A percentile compares a stretch with the other conserved stretches of the same genome.
Conservation (phyloP, 768 basidiomycete genomes). For the Phaeotremella skinneri region DNA sequence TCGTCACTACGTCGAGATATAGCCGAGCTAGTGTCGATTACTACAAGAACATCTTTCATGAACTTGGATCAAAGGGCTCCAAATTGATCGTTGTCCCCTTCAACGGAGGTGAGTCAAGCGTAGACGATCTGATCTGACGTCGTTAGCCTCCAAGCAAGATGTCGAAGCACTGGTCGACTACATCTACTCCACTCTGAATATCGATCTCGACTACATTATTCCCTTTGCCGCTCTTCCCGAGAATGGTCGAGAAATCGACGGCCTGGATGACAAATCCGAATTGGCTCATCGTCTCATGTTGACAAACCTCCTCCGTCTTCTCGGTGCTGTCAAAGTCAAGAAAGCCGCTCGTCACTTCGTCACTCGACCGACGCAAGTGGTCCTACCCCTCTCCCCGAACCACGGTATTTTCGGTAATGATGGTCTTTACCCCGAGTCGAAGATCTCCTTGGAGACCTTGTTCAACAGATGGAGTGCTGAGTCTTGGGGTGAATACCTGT, state of each 20-base stretch:
- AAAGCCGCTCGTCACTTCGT: constrained; percentile 95
- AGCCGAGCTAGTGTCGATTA: constrained; percentile 88
- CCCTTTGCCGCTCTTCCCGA: constrained; percentile 98
- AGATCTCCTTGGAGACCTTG: constrained; percentile 94
- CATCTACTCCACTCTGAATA: constrained; percentile 88
- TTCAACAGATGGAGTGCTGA: constrained; percentile 98
- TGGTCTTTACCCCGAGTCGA: constrained; percentile 95
- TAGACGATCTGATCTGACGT: constrained; percentile 8
- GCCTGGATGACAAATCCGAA: constrained; percentile 94
- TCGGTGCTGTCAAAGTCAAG: constrained; percentile 96
- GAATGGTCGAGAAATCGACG: constrained; percentile 97
- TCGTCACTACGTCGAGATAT: constrained; percentile 97
- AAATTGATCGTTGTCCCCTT: constrained; percentile 96
- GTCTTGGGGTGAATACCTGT: constrained; percentile 98
- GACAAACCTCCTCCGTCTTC: constrained; percentile 89
- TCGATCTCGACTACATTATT: constrained; percentile 97
- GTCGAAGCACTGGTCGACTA: constrained; percentile 97
- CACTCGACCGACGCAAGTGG: constrained; percentile 96
- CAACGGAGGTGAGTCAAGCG: constrained; percentile 63
- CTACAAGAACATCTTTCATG: constrained; percentile 97
- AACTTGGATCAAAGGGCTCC: constrained; percentile 90
- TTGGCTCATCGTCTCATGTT: constrained; percentile 98
- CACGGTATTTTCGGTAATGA: constrained; percentile 98
- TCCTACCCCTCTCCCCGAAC: constrained; percentile 95
- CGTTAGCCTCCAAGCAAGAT: constrained; percentile 85